These are phyloP conservation scores for Starmerella geochares DNA, from an alignment of 805 yeast species.

Conservation along the genomic window DNA sequence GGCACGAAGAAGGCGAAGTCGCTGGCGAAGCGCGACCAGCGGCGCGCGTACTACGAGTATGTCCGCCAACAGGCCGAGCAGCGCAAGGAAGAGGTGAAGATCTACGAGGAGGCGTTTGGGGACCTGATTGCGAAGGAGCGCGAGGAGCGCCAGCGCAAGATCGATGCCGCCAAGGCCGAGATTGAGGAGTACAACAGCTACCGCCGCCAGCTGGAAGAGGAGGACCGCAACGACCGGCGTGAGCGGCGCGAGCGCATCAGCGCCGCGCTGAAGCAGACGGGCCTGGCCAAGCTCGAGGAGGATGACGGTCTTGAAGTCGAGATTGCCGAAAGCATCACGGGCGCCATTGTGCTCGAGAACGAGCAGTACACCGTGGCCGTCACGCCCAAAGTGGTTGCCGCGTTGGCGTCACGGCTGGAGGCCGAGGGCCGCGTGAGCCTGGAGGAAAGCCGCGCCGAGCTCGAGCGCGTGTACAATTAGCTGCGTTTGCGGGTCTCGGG, in stretches of 20 bases:
- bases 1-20: conserved; percentile 32
- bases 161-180: conserved; percentile 21
- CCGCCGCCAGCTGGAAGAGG: conserved; percentile 23
- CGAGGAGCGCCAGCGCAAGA: conserved; percentile 23
- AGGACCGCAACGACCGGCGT: conserved; percentile 15
- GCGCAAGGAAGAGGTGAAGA: conserved; percentile 22
- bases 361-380: conserved; percentile 19
- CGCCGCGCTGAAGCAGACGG: conserved; percentile 14
- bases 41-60: conserved; percentile 31
- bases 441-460: conserved; percentile 3
- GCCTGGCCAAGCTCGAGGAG: conserved; percentile 18
- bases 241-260: conserved; percentile 19
- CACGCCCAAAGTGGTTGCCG: conserved; percentile 11
- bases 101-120: conserved; percentile 28
- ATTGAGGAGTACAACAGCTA: conserved; percentile 22
- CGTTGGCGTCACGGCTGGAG: conserved; percentile 5
- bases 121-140: conserved; percentile 30
- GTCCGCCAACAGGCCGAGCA: conserved; percentile 29
- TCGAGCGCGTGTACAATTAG: not conserved
- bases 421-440: conserved; percentile 10
- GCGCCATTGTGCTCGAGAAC: conserved; percentile 20
- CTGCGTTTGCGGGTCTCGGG: too few species aligned
- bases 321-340: conserved; percentile 19
- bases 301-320: conserved; percentile 19
- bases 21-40: conserved; percentile 29